These are phyloP conservation scores for Dinochytrium kinnereticum DNA, from an alignment of 371 early-diverging fungal genomes.

Conservation along the genomic window DNA sequence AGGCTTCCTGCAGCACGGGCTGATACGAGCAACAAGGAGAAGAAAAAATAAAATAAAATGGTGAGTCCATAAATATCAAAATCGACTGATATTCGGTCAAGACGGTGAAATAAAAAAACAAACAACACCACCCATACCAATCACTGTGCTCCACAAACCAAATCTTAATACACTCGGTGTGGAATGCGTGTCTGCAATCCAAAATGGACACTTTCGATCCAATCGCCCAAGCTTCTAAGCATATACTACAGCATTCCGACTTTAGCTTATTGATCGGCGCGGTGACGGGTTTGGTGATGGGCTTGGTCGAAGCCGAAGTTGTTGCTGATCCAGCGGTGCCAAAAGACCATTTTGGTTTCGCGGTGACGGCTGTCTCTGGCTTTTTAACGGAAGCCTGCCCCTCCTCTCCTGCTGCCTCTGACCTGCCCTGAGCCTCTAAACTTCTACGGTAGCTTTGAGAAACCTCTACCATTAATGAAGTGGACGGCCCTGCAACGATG, in stretches of 20 bases:
- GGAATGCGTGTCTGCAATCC: slow-evolving; percentile 1
- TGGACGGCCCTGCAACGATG: no score
- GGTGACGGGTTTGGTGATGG: neutral
- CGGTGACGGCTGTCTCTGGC: no score
- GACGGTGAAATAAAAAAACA: no score
- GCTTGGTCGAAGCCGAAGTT: neutral
- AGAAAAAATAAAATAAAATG: neutral
- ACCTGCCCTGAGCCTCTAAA: no score
- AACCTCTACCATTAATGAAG: no score
- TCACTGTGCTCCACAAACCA: slow-evolving; percentile 14
- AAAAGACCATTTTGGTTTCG: no score
- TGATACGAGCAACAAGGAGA: neutral
- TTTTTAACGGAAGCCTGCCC: no score
- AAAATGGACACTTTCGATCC: neutral
- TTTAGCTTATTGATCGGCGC: neutral
- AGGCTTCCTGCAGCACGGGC: slow-evolving; percentile 12
- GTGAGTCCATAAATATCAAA: neutral
- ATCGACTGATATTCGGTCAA: no score
- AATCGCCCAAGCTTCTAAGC: neutral
- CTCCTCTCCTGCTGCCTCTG: no score
- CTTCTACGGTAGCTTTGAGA: no score
- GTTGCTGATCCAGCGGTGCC: no score
- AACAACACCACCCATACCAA: no score
- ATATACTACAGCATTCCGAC: neutral
- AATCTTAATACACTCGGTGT: neutral